These are phyloP conservation scores for Acanthamoeba triangularis DNA, from an alignment of 208 protist species.

Conservation along the genomic window DNA sequence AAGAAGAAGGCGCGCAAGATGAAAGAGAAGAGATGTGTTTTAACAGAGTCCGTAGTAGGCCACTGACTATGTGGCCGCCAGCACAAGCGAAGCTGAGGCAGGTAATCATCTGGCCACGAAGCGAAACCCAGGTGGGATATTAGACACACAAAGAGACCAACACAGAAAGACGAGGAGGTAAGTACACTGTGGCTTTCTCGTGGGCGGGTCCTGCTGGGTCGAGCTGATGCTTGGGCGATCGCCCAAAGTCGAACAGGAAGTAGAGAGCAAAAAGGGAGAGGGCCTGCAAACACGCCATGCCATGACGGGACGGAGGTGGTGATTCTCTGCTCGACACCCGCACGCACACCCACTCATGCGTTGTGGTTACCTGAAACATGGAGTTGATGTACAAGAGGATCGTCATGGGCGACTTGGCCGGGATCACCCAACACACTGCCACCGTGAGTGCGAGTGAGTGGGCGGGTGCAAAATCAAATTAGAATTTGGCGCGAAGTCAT, in stretches of 20 bases:
- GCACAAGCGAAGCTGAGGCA: too few species aligned
- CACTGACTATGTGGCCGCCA: too few species aligned
- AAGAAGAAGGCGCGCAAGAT: too few species aligned
- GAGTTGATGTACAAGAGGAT: conserved; percentile 56
- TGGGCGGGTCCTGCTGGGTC: neutral
- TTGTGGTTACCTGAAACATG: conserved; percentile 11
- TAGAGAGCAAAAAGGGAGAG: conserved; percentile 8
- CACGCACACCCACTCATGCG: neutral
- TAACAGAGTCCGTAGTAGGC: too few species aligned
- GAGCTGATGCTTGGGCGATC: neutral
- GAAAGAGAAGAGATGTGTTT: too few species aligned
- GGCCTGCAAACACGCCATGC: neutral
- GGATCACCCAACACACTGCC: conserved; percentile 29
- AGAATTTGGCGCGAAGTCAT: too few species aligned
- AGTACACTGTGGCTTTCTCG: conserved; percentile 22
- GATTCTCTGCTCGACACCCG: neutral
- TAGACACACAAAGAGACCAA: too few species aligned
- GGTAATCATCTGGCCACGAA: neutral
- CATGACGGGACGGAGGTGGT: neutral
- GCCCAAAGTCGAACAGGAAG: neutral
- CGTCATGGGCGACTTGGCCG: conserved; percentile 43
- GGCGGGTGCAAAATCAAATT: neutral
- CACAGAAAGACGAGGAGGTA: too few species aligned
- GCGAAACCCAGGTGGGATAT: neutral
- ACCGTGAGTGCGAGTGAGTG: neutral